phyloP scores from a whole-genome alignment of 1,284 basidiomycete genomes.

The Xanthoconium separans region DNA sequence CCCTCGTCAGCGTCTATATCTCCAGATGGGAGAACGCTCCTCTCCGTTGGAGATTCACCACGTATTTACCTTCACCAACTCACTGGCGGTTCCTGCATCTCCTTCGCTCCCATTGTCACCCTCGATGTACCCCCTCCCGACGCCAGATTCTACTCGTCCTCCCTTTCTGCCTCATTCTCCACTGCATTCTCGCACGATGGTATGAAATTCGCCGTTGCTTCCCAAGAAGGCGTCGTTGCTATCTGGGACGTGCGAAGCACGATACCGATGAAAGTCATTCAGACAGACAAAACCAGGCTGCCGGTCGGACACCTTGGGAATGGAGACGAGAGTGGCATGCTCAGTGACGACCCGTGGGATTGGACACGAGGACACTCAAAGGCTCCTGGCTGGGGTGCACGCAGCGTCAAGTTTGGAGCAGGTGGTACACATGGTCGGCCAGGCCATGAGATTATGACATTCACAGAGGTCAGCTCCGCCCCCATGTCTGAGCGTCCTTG shows the following conservation, averaged over 20 bases:
- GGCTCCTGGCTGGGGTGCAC: constrained; percentile 75
- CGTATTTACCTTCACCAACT: constrained; percentile 77
- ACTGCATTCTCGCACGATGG: constrained; percentile 82
- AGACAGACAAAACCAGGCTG: constrained; percentile 49
- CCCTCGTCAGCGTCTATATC: constrained; percentile 69
- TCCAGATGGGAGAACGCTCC: constrained; percentile 78
- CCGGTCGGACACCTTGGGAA: constrained; percentile 37
- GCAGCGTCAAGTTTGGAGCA: constrained; percentile 75
- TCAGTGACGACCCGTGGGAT: constrained; percentile 64
- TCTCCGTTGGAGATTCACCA: constrained; percentile 85
- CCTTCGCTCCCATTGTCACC: constrained; percentile 56
- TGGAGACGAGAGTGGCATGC: constrained; percentile 49
- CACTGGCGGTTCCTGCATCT: constrained; percentile 53
- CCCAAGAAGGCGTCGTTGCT: constrained; percentile 81
- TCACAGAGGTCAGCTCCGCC: constrained; percentile 68
- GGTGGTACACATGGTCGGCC: constrained; percentile 38
- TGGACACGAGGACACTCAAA: constrained; percentile 55
- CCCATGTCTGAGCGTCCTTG: neutral
- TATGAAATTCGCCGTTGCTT: constrained; percentile 80
- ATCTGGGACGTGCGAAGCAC: constrained; percentile 78
- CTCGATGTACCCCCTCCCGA: constrained; percentile 57
- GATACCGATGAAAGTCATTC: constrained; percentile 65
- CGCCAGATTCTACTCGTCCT: constrained; percentile 38
- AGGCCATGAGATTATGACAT: constrained; percentile 70
- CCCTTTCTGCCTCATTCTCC: constrained; percentile 74